A percentile compares a stretch with the other conserved stretches of the same genome.
Conservation (phyloP, 2,329 filamentous ascomycete species). For the Botrytis fabae region DNA sequence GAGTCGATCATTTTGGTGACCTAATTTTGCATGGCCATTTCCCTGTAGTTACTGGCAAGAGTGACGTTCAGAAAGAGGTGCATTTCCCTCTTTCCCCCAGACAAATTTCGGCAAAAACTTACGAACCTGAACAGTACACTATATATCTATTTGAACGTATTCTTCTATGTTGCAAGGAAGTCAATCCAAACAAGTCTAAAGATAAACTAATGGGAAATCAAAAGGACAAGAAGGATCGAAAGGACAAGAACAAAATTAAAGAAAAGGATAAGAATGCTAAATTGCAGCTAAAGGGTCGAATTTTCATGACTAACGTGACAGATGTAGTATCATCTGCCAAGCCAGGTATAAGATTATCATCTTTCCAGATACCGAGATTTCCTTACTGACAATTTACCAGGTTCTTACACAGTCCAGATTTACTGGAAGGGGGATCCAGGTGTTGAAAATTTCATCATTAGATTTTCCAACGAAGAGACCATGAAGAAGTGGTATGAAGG, state of each 20-base stretch:
- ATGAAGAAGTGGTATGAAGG: conserved; percentile 90
- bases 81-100: conserved; percentile 21
- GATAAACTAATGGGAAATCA: conserved; percentile 64
- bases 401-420: conserved; percentile 92
- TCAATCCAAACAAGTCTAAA: conserved; percentile 78
- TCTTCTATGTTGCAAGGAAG: conserved; percentile 93
- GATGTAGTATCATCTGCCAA: conserved; percentile 87
- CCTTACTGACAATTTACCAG: conserved; percentile 49
- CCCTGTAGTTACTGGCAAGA: conserved; percentile 85
- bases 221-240: conserved; percentile 76
- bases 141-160: conserved; percentile 98
- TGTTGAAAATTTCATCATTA: conserved; percentile 94
- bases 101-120: conserved; percentile 32
- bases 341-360: conserved; percentile 62
- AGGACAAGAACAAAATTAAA: conserved; percentile 73
- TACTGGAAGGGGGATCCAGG: conserved; percentile 98
- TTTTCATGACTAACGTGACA: conserved; percentile 99
- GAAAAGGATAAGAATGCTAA: conserved; percentile 67
- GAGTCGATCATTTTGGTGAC: conserved; percentile 87
- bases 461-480: conserved; percentile 84
- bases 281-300: conserved; percentile 91
- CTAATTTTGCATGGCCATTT: conserved; percentile 87
- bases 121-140: conserved; percentile 67
- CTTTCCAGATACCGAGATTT: not conserved
- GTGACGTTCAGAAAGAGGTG: conserved; percentile 82